Base-by-base conservation (phyloP, 73 alveolate species). In the Symbiodinium pilosum region DNA sequence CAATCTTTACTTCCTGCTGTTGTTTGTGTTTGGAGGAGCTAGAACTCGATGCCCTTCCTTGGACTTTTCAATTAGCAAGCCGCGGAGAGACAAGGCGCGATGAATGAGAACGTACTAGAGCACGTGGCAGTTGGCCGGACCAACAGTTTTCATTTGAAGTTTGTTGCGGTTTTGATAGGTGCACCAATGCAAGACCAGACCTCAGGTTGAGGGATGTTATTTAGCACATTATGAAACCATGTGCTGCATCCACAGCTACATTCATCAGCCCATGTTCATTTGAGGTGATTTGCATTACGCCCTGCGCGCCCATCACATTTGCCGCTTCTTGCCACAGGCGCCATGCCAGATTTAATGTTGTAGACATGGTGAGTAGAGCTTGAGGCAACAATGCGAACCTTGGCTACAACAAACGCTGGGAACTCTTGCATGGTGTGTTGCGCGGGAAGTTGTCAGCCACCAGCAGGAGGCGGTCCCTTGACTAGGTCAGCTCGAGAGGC, bases 301-400 rank as follows among this genome's bases (percentile, higher is more conserved):
- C 18, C 34, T 83, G n/a, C 97, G 97, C 30, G 89, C 97, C 20
- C 97, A 91, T 43, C 97, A 91, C 69, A 59, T 42, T 43, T 91
- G 97, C 41, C 87, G 71, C 47, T 91, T 91, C 43, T 43, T 91
- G 40, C 97, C 97, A 2, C 97, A 91, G 97, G 97, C 94, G n/a
- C n/a, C n/a, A n/a, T n/a, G n/a, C 56, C 47, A 32, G 42, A 40
- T 14, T 30, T 75, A n/a, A n/a, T n/a, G n/a, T 24, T 21, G 39
- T 4, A 69, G 84, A 30, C 34, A n/a, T 69, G 84, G 39, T 7
- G 91, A 24, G 68, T 26, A 21, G 28, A 14, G 30, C 28, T n/a
- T 26, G 14, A 91, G 97, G 97, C 51, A 28, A 91, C 88, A 32
- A 91, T 91, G 97, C 77, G 97, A 38, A 91, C 88, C 12, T 36